Conservation (phyloP, 2,329 filamentous ascomycete species). For the Neoascochyta sp. region DNA sequence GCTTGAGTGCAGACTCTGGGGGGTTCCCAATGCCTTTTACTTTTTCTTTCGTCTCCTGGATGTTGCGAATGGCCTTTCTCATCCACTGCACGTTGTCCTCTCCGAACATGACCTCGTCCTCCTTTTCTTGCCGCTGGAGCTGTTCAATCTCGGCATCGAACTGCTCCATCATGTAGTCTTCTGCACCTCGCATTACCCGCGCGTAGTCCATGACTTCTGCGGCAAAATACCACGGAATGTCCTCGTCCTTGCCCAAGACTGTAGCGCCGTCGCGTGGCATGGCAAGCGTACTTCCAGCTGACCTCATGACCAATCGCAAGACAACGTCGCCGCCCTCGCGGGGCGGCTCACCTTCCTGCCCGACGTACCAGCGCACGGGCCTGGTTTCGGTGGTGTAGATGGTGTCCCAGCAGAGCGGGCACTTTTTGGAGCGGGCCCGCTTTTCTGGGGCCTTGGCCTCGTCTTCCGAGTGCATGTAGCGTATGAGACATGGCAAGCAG, state of each 20-base stretch:
- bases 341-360: slow-evolving; percentile 78
- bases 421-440: slow-evolving; percentile 83
- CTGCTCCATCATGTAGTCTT: slow-evolving; percentile 79
- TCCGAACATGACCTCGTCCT: slow-evolving; percentile 87
- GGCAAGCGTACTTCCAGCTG: slow-evolving; percentile 77
- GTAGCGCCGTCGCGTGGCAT: slow-evolving; percentile 80
- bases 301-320: slow-evolving; percentile 76
- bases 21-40: slow-evolving; percentile 64
- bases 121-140: slow-evolving; percentile 71
- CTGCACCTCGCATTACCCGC: slow-evolving; percentile 89
- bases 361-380: slow-evolving; percentile 85
- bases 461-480: slow-evolving; percentile 87
- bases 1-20: slow-evolving; percentile 52
- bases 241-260: slow-evolving; percentile 63
- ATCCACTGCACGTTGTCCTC: slow-evolving; percentile 87
- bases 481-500: slow-evolving; percentile 85
- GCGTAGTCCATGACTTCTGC: slow-evolving; percentile 94
- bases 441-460: slow-evolving; percentile 61
- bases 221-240: slow-evolving; percentile 92
- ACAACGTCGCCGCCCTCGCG: slow-evolving; percentile 86
- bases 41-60: slow-evolving; percentile 74
- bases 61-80: slow-evolving; percentile 71
- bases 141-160: slow-evolving; percentile 75
- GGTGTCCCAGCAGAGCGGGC: slow-evolving; percentile 89
- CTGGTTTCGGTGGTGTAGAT: slow-evolving; percentile 89